Percentiles rank a stretch among this genome's conserved stretches.
Evolutionary conservation across 345 rosid species (phyloP).

Genomic region (Physaria fendleri): DNA sequence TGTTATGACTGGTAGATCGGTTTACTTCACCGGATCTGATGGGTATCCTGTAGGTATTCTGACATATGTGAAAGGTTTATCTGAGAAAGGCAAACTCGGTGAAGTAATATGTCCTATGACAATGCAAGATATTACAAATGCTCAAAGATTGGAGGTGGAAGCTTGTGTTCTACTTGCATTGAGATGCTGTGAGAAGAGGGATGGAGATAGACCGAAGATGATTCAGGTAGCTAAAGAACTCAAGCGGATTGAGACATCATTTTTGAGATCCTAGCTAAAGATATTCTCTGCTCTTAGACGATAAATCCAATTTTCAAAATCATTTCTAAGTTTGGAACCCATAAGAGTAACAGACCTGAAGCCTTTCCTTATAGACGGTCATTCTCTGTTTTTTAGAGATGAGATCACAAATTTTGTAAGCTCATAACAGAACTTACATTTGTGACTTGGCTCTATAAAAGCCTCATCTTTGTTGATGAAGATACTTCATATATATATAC

Average conservation of each 20-base stretch:
- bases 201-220: background rate
- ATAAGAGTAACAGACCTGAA: too few relatives aligned
- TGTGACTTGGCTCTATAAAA: too few relatives aligned
- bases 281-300: background rate
- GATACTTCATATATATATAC: too few relatives aligned
- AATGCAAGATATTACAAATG: background rate
- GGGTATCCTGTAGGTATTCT: too few relatives aligned
- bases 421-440: too few relatives aligned
- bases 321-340: too few relatives aligned
- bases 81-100: background rate
- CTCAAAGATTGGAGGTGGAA: background rate
- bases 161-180: background rate
- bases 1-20: background rate
- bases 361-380: too few relatives aligned
- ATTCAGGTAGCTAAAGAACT: background rate
- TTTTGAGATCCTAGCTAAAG: background rate
- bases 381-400: too few relatives aligned
- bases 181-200: background rate
- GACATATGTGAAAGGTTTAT: background rate
- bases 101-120: background rate
- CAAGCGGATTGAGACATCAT: background rate
- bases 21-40: background rate
- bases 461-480: too few relatives aligned
- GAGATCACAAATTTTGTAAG: too few relatives aligned
- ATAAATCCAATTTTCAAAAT: background rate